A percentile compares a stretch with the other conserved stretches of the same genome.
phyloP scores from a whole-genome alignment of 306 rosid species.

The Begonia loranthoides region DNA sequence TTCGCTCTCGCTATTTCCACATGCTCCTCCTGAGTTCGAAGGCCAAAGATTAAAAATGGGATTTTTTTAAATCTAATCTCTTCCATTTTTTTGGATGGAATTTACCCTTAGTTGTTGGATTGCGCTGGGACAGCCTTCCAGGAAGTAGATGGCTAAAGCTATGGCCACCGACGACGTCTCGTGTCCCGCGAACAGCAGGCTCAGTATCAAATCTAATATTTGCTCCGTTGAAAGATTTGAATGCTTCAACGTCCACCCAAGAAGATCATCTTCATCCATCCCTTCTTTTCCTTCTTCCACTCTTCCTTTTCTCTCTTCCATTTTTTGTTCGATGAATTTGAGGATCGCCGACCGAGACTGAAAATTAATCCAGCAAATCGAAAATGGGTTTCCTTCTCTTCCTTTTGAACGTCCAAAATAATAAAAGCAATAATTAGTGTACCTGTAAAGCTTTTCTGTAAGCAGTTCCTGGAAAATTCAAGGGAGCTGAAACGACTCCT shows the following conservation, averaged over 20 bases:
- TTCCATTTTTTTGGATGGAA: no score
- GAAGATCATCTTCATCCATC: constrained; percentile 67
- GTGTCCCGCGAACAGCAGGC: constrained; percentile 94
- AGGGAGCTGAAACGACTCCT: constrained; percentile 81
- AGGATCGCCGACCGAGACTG: constrained; percentile 76
- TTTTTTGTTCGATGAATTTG: constrained; percentile 71
- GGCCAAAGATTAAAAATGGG: no score
- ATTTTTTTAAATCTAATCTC: no score
- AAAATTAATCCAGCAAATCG: background rate
- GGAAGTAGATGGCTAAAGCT: constrained; percentile 68
- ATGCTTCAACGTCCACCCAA: constrained; percentile 80
- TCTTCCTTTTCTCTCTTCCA: constrained; percentile 38
- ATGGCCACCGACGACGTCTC: constrained; percentile 93
- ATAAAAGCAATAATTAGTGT: background rate
- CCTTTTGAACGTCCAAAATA: no score
- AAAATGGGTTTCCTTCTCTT: no score
- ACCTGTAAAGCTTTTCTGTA: constrained; percentile 86
- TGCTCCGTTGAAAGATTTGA: constrained; percentile 86
- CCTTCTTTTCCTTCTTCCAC: constrained; percentile 23
- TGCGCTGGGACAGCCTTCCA: constrained; percentile 60
- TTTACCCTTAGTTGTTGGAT: constrained; percentile 53
- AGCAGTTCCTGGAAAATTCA: constrained; percentile 88
- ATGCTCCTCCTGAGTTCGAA: constrained; percentile 55
- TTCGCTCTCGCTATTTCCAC: constrained; percentile 52
- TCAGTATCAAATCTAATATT: constrained; percentile 75